phyloP scores from a whole-genome alignment of 2,329 filamentous ascomycete species.

The Juglanconis oblonga region DNA sequence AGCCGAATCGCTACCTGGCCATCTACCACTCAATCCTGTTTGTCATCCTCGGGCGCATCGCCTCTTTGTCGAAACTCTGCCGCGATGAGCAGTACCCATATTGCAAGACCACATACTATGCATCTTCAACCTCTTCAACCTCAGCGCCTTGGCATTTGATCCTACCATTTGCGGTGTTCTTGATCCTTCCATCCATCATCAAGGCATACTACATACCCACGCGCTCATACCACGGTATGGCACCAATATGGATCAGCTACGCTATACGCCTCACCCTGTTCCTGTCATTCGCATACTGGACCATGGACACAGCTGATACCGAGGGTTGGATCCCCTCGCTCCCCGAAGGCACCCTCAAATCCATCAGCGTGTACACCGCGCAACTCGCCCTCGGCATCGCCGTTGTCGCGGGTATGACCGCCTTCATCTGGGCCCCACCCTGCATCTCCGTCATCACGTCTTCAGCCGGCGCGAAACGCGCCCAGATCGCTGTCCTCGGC shows the following conservation, averaged over 20 bases:
- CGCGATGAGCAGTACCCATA: slow-evolving; percentile 98
- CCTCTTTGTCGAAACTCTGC: slow-evolving; percentile 87
- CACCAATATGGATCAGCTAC: slow-evolving; percentile 78
- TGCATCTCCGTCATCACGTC: slow-evolving; percentile 70
- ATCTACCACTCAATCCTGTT: slow-evolving; percentile 85
- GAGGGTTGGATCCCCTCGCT: slow-evolving; percentile 69
- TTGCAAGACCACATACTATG: slow-evolving; percentile 93
- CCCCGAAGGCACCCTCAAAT: slow-evolving; percentile 65
- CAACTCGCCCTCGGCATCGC: slow-evolving; percentile 77
- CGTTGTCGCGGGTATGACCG: slow-evolving; percentile 78
- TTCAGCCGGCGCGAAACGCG: slow-evolving; percentile 37
- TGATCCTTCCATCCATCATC: slow-evolving; percentile 71
- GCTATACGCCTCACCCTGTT: slow-evolving; percentile 74
- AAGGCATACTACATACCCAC: slow-evolving; percentile 79
- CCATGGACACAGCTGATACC: slow-evolving; percentile 84
- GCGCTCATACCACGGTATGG: slow-evolving; percentile 82
- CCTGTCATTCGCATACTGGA: slow-evolving; percentile 80
- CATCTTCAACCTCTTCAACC: slow-evolving; percentile 85
- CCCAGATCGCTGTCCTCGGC: slow-evolving; percentile 75
- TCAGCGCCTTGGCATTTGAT: slow-evolving; percentile 85
- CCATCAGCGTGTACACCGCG: slow-evolving; percentile 71
- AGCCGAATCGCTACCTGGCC: slow-evolving; percentile 69
- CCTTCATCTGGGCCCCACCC: slow-evolving; percentile 82
- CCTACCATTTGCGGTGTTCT: slow-evolving; percentile 72
- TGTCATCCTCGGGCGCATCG: slow-evolving; percentile 71